Evolutionary conservation across 495 filamentous ascomycete species (phyloP).

Genomic region (Annulohypoxylon stygium): DNA sequence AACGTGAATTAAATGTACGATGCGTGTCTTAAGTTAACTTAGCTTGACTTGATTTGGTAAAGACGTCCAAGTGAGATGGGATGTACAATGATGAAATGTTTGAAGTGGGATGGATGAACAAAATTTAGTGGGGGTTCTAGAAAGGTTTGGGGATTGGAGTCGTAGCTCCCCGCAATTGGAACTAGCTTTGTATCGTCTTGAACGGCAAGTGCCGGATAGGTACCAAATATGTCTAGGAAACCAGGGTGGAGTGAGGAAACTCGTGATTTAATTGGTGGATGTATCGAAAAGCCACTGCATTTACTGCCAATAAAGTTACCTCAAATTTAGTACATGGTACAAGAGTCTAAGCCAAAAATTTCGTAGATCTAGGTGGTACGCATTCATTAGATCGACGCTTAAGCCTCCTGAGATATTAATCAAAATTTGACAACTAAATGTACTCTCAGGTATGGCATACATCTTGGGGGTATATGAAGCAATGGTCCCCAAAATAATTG

Average conservation of each 20-base stretch:
- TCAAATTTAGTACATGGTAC: too few relatives aligned
- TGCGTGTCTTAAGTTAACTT: background rate
- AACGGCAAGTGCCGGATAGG: background rate
- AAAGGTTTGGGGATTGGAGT: background rate
- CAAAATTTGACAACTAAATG: too few relatives aligned
- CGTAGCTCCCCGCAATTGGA: background rate
- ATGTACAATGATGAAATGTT: slow-evolving; percentile 14
- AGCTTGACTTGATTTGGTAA: background rate
- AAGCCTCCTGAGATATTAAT: too few relatives aligned
- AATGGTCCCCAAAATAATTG: too few relatives aligned
- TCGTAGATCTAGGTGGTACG: too few relatives aligned
- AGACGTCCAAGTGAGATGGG: background rate
- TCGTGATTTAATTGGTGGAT: background rate
- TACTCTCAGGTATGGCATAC: too few relatives aligned
- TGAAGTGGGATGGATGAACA: slow-evolving; percentile 17
- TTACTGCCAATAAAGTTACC: background rate
- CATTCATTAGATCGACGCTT: too few relatives aligned
- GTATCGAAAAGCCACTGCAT: background rate
- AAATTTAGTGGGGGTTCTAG: slow-evolving; percentile 4
- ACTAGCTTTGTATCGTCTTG: background rate
- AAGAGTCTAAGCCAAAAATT: too few relatives aligned
- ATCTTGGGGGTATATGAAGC: too few relatives aligned
- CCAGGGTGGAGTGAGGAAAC: background rate
- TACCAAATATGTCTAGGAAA: background rate
- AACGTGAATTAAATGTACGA: background rate